A percentile compares a stretch with the other conserved stretches of the same genome.
Evolutionary conservation across 2,329 filamentous ascomycete species (phyloP).

Genomic region (Aaosphaeria pasadenensis): DNA sequence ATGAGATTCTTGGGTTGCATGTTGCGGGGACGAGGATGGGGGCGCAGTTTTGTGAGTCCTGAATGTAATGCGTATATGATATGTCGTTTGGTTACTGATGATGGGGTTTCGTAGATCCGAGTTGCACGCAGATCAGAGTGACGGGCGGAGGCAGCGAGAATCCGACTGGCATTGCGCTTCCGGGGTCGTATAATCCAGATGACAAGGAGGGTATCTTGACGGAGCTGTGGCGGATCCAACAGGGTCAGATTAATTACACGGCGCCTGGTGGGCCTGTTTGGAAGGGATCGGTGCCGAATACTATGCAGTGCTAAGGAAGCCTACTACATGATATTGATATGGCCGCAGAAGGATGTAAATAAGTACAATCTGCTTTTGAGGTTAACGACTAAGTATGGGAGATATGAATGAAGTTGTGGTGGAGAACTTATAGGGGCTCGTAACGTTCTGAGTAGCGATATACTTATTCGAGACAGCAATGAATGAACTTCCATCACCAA

Average conservation of each 20-base stretch:
- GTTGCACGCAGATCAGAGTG: slow-evolving; percentile 13
- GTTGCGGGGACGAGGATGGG: slow-evolving; percentile 30
- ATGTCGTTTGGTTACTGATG: neutral
- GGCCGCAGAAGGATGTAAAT: too few relatives aligned
- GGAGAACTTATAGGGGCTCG: too few relatives aligned
- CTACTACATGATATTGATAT: too few relatives aligned
- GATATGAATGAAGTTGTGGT: too few relatives aligned
- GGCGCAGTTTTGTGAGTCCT: slow-evolving; percentile 15
- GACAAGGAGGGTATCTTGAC: slow-evolving; percentile 14
- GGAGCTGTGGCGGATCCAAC: slow-evolving; percentile 13
- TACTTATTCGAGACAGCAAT: too few relatives aligned
- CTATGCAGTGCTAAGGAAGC: slow-evolving; percentile 1
- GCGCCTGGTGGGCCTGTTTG: slow-evolving; percentile 15
- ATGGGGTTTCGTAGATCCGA: neutral
- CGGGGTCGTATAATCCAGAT: slow-evolving; percentile 19
- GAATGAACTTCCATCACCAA: too few relatives aligned
- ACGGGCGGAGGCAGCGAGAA: slow-evolving; percentile 8
- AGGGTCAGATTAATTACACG: slow-evolving; percentile 11
- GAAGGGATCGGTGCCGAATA: slow-evolving; percentile 1
- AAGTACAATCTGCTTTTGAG: too few relatives aligned
- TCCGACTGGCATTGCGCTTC: slow-evolving; percentile 15
- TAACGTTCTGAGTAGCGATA: too few relatives aligned
- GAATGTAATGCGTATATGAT: neutral
- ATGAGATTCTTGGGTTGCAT: slow-evolving; percentile 49
- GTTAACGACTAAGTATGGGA: too few relatives aligned